These are phyloP conservation scores for Aspergillus cavernicola DNA, from an alignment of 495 filamentous ascomycete species.

Conservation along the genomic window DNA sequence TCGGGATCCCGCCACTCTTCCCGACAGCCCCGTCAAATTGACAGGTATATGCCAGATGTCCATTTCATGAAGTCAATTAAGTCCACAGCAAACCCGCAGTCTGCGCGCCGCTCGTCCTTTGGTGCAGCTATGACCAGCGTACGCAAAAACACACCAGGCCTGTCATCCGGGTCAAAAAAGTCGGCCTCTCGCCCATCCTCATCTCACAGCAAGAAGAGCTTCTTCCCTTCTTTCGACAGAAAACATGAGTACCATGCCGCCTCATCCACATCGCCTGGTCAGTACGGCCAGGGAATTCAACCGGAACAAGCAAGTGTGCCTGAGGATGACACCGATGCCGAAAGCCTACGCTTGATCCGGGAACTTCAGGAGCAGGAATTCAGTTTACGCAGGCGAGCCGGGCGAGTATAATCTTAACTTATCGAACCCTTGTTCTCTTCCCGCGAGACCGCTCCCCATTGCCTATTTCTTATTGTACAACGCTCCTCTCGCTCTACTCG, in stretches of 20 bases:
- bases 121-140: conserved; percentile 15
- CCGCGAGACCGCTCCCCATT: conserved; percentile 1
- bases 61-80: conserved; percentile 29
- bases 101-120: conserved; percentile 23
- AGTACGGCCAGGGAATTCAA: conserved; percentile 28
- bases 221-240: conserved; percentile 35
- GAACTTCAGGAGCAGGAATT: conserved; percentile 58
- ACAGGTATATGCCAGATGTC: conserved; percentile 41
- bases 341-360: conserved; percentile 53
- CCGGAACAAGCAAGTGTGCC: conserved; percentile 17
- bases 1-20: conserved; percentile 49
- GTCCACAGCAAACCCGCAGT: conserved; percentile 21
- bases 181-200: conserved; percentile 41
- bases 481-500: conserved; percentile 4
- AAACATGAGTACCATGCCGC: conserved; percentile 26
- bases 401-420: conserved; percentile 19
- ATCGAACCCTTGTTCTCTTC: not conserved
- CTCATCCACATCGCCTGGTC: conserved; percentile 32
- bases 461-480: conserved; percentile 13
- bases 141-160: conserved; percentile 32
- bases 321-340: conserved; percentile 44
- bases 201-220: conserved; percentile 44
- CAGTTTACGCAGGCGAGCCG: conserved; percentile 49
- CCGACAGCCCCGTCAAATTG: conserved; percentile 45
- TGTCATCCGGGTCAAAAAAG: conserved; percentile 32